Conservation (phyloP, 2,329 filamentous ascomycete species). For the Neurospora sp. region DNA sequence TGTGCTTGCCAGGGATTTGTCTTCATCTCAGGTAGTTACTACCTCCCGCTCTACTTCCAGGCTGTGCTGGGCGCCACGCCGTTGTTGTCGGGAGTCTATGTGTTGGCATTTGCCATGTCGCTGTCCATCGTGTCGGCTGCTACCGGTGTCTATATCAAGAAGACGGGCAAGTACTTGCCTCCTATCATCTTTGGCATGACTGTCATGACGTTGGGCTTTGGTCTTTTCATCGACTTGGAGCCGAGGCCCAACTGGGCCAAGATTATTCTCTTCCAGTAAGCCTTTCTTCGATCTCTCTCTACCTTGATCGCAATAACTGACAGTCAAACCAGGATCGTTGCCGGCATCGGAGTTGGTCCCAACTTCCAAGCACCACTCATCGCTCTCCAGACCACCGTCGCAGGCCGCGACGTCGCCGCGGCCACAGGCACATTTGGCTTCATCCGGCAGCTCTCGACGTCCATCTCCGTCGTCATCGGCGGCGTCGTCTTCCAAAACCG, state of each 20-base stretch:
- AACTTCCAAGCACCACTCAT: conserved; percentile 55
- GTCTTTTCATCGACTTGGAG: conserved; percentile 45
- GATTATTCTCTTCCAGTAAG: conserved; percentile 40
- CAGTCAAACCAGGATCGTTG: conserved; percentile 29
- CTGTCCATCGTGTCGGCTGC: conserved; percentile 32
- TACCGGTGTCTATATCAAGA: conserved; percentile 33
- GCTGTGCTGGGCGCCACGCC: conserved; percentile 52
- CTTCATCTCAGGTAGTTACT: conserved; percentile 59
- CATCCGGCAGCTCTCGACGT: conserved; percentile 45
- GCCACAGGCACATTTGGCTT: conserved; percentile 54
- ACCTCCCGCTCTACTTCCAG: conserved; percentile 65
- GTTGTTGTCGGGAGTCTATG: conserved; percentile 48
- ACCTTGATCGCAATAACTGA: background rate
- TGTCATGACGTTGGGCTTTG: conserved; percentile 49
- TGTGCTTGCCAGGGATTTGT: conserved; percentile 40
- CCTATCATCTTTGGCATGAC: conserved; percentile 43
- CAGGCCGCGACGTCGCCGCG: conserved; percentile 48
- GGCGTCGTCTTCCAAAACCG: conserved; percentile 31
- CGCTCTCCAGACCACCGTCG: conserved; percentile 52
- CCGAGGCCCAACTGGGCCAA: conserved; percentile 36
- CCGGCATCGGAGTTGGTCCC: conserved; percentile 50
- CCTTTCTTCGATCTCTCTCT: too few species aligned
- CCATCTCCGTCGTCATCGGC: conserved; percentile 49
- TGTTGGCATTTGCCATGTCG: conserved; percentile 50
- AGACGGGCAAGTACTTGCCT: conserved; percentile 49